Evolutionary conservation across 345 rosid species (phyloP).

Genomic region (Combretum micranthum): DNA sequence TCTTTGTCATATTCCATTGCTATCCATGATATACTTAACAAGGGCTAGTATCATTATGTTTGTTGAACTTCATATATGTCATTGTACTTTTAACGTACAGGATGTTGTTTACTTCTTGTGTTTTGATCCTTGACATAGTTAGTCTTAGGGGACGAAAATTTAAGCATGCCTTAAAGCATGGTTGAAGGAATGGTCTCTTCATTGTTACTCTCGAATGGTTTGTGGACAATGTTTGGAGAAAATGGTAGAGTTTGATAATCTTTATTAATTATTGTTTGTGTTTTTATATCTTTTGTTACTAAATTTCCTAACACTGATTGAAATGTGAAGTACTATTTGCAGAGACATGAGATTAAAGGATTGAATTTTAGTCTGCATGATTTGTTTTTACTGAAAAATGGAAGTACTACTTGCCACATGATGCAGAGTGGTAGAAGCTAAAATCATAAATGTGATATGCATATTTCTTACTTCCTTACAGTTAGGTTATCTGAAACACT

Average conservation of each 20-base stretch:
- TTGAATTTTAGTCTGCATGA: no score
- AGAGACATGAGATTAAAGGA: no score
- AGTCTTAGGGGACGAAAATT: constrained; percentile 82
- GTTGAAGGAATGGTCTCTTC: constrained; percentile 66
- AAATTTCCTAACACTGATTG: constrained; percentile 1
- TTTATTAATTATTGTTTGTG: background rate
- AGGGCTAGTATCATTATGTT: background rate
- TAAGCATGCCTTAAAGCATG: constrained; percentile 88
- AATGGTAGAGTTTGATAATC: no score
- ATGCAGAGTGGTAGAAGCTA: no score
- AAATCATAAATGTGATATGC: background rate
- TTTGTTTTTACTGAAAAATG: no score
- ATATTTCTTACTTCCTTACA: constrained; percentile 19
- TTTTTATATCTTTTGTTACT: background rate
- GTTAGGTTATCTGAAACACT: constrained; percentile 88
- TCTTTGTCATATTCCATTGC: constrained; percentile 5
- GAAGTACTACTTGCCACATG: no score
- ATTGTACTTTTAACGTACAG: background rate
- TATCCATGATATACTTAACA: background rate
- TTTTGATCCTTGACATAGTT: constrained; percentile 43
- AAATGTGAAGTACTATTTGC: no score
- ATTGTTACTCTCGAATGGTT: constrained; percentile 89
- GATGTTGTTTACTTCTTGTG: constrained; percentile 1
- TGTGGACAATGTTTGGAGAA: constrained; percentile 82
- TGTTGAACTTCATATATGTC: no score